Conservation (phyloP, 306 rosid genomes). For the Prinsepia uniflora region DNA sequence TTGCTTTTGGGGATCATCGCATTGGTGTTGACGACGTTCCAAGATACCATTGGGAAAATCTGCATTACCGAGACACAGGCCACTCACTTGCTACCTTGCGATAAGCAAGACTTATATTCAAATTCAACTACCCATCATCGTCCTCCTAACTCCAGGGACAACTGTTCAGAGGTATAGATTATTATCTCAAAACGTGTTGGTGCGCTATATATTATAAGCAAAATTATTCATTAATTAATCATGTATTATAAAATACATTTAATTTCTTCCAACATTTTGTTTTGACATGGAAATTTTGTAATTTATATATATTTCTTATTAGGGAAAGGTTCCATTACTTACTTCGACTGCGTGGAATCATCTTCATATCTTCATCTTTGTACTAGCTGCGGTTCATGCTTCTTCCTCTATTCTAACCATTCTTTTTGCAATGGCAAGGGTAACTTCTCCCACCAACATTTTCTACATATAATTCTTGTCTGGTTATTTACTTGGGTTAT, state of each 20-base stretch:
- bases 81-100: slow-evolving; percentile 28
- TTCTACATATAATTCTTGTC: too few species aligned
- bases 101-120: neutral
- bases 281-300: too few species aligned
- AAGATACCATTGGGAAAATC: slow-evolving; percentile 16
- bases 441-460: neutral
- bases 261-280: too few species aligned
- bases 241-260: too few species aligned
- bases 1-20: slow-evolving; percentile 34
- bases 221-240: too few species aligned
- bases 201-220: too few species aligned
- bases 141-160: neutral
- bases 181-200: too few species aligned
- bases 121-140: neutral
- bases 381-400: slow-evolving; percentile 20
- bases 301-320: too few species aligned
- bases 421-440: slow-evolving; percentile 27
- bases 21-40: slow-evolving; percentile 26
- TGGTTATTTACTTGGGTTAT: neutral
- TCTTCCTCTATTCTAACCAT: slow-evolving; percentile 30
- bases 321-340: neutral
- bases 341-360: neutral
- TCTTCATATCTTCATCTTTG: neutral
- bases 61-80: slow-evolving; percentile 24
- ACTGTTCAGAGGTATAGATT: neutral